These are phyloP conservation scores for Fusarium devonianum DNA, from an alignment of 2,329 filamentous ascomycete genomes.

Conservation along the genomic window DNA sequence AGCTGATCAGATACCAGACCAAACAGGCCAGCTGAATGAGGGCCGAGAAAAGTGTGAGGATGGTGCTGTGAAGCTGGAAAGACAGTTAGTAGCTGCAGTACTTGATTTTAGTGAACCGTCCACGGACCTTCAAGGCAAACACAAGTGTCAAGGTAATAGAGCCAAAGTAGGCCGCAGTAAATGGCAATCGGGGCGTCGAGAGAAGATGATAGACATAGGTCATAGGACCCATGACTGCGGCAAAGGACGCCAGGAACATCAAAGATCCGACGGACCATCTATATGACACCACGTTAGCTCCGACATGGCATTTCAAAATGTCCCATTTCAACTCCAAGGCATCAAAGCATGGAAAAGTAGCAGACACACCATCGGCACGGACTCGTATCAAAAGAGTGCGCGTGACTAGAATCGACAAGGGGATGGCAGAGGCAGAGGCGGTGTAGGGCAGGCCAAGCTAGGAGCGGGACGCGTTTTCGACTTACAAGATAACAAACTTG, in stretches of 20 bases:
- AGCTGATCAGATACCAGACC: slow-evolving; percentile 93
- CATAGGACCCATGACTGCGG: slow-evolving; percentile 90
- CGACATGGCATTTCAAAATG: slow-evolving; percentile 21
- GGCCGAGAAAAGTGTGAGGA: slow-evolving; percentile 85
- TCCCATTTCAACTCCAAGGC: slow-evolving; percentile 21
- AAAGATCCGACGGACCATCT: slow-evolving; percentile 96
- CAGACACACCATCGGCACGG: slow-evolving; percentile 21
- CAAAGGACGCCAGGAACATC: slow-evolving; percentile 91
- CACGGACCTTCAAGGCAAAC: slow-evolving; percentile 88
- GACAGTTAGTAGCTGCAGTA: slow-evolving; percentile 19
- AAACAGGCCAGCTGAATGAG: slow-evolving; percentile 84
- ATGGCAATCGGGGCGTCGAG: slow-evolving; percentile 85
- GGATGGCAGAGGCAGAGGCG: slow-evolving; percentile 14
- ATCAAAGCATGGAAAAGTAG: slow-evolving; percentile 25
- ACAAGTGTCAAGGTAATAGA: slow-evolving; percentile 90
- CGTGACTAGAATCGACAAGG: slow-evolving; percentile 27
- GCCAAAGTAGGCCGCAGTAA: slow-evolving; percentile 94
- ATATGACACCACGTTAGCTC: slow-evolving; percentile 41
- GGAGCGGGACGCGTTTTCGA: slow-evolving; percentile 46
- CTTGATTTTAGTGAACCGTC: not conserved
- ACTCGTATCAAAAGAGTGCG: slow-evolving; percentile 11
- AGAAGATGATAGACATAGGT: slow-evolving; percentile 84
- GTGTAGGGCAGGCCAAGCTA: slow-evolving; percentile 4
- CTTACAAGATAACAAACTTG: slow-evolving; percentile 98
- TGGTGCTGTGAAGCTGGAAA: slow-evolving; percentile 77